Percentiles rank a stretch among this genome's conserved stretches.
Evolutionary conservation across 257 asterid species (phyloP).

Genomic region (Voacanga thouarsii): DNA sequence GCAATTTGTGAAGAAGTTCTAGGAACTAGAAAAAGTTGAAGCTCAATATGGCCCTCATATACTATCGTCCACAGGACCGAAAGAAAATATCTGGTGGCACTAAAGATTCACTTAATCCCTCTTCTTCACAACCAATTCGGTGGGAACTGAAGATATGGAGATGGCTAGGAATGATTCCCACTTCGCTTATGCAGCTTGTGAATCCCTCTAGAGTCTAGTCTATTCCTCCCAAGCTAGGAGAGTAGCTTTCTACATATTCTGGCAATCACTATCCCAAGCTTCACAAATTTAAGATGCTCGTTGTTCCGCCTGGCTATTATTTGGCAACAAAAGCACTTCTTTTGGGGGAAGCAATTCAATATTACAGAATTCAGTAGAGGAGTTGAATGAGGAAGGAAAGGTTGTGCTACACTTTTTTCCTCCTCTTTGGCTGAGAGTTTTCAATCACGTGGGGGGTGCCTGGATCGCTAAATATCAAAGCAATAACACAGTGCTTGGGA

Average conservation of each 20-base stretch:
- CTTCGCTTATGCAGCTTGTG: background rate
- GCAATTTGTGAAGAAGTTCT: background rate
- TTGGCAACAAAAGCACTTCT: background rate
- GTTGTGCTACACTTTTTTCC: background rate
- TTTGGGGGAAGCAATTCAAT: background rate
- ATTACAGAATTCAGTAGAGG: background rate
- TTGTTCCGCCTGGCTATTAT: background rate
- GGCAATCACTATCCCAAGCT: too few species aligned
- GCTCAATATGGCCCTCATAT: background rate
- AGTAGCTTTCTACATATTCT: too few species aligned
- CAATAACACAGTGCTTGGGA: background rate
- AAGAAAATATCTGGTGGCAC: background rate
- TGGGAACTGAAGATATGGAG: background rate
- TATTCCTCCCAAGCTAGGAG: too few species aligned
- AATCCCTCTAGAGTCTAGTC: background rate
- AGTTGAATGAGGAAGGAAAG: background rate
- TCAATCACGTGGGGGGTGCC: too few species aligned
- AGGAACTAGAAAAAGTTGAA: background rate
- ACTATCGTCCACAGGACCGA: slow-evolving; percentile 8
- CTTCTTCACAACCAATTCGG: background rate
- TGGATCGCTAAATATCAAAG: background rate
- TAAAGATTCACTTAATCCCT: background rate
- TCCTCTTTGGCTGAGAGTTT: background rate
- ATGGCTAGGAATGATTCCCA: slow-evolving; percentile 1
- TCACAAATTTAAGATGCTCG: background rate